phyloP scores from a whole-genome alignment of 2,329 filamentous ascomycete genomes.

The Xylaria sp. region DNA sequence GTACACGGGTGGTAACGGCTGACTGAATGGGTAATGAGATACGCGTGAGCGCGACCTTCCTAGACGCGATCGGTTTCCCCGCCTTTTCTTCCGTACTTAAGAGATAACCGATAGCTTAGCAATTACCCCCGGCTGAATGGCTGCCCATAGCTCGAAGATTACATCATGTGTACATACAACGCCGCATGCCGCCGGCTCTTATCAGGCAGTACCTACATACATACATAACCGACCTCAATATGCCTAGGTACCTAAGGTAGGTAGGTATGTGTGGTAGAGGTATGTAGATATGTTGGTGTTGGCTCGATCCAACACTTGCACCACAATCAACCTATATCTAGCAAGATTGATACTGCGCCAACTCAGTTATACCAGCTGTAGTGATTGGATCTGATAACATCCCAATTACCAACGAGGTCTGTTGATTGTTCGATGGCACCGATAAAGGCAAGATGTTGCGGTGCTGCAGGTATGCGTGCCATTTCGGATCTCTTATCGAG shows the following conservation, averaged over 20 bases:
- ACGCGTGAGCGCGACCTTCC: constrained; percentile 13
- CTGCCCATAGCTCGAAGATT: background rate
- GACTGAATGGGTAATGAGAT: background rate
- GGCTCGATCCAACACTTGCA: background rate
- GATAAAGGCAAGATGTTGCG: background rate
- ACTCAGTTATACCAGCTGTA: background rate
- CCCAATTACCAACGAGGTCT: background rate
- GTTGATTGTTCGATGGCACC: background rate
- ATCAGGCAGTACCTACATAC: too few species aligned
- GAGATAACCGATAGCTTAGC: background rate
- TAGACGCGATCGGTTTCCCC: constrained; percentile 10
- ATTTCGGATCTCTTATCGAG: background rate
- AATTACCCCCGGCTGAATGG: background rate
- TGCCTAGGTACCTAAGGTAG: background rate
- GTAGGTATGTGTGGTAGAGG: background rate
- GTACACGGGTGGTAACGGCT: background rate
- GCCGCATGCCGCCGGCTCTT: background rate
- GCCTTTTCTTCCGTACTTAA: background rate
- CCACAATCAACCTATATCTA: background rate
- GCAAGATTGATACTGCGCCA: background rate
- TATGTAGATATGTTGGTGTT: too few species aligned
- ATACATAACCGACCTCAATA: background rate
- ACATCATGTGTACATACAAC: background rate
- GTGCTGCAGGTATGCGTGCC: background rate
- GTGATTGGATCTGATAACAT: background rate